Base-by-base conservation (phyloP, 2,329 filamentous ascomycete genomes). In the Pseudogymnoascus sp. region DNA sequence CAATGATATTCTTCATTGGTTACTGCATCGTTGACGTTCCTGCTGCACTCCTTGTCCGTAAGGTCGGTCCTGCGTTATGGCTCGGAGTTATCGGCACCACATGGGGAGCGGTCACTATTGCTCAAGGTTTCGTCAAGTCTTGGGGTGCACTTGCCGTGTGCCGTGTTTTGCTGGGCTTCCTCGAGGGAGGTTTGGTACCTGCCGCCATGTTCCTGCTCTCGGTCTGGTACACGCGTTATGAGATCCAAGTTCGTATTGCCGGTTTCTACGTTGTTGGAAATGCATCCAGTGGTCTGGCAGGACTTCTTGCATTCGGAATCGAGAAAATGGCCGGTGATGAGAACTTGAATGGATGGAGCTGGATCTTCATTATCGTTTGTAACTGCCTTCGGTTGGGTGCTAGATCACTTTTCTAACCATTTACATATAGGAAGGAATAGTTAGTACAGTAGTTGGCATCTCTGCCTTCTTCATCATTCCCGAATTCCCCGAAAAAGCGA, bases 391-490 rank as follows among this genome's bases (percentile, higher is more conserved):
- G 38, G n/a, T 17, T 39, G 38, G 38, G 38, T 17, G 38, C 38
- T 21, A 21, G 17, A 39, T 39, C 15, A 39, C 38, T 39, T n/a
- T 39, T 39, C 21, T 21, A 21, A 21, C 21, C 21, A 21, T 21
- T 21, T 21, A 21, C 21, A 21, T 21, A 21, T 21, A 21, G 51
- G 69, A 76, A 67, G 74, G 74, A 10, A 59, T 72, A 9, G 64
- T 87, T 31, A 88, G 85, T 3, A 78, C 79, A 61, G 58, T 76
- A n/a, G 71, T 86, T 2, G 82, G 75, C 29, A 60, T 79, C 2
- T 68, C 69, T 2, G 76, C 79, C 61, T 86, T 81, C 74, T 75
- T 74, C 61, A 70, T 76, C 48, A 72, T 79, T 65, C 73, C 76
- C n/a, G 75, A 76, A 58, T 77, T 76, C 65, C 79, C 79, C 15